A percentile compares a stretch with the other conserved stretches of the same genome.
Conservation (phyloP, 2,329 filamentous ascomycete genomes). For the Emericellopsis cladophorae region DNA sequence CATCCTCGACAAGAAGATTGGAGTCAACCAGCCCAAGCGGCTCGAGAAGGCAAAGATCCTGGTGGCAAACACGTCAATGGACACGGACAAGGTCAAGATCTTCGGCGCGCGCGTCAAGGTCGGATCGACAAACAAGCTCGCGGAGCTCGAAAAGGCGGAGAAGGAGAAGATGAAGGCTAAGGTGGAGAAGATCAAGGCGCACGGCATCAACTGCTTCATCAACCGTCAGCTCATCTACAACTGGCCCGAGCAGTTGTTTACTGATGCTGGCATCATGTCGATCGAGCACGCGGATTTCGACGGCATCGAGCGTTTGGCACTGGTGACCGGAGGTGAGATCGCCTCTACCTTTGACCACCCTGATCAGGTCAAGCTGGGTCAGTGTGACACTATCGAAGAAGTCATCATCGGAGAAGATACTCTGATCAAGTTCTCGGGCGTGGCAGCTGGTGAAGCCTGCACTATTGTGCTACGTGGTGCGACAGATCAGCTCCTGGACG, state of each 20-base stretch:
- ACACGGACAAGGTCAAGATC: conserved; percentile 99
- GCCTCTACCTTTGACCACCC: conserved; percentile 96
- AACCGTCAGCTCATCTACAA: conserved; percentile 99
- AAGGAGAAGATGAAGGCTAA: conserved; percentile 99
- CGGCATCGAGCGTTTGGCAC: conserved; percentile 84
- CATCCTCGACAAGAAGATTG: conserved; percentile 98
- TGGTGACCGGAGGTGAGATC: conserved; percentile 96
- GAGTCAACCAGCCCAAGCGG: conserved; percentile 94
- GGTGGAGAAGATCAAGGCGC: conserved; percentile 96
- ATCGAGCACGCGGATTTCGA: conserved; percentile 99
- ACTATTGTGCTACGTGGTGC: conserved; percentile 94
- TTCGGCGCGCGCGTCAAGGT: conserved; percentile 97
- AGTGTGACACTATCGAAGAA: conserved; percentile 93
- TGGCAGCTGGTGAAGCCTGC: conserved; percentile 86
- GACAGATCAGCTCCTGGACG: conserved; percentile 91
- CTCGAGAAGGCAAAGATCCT: conserved; percentile 97
- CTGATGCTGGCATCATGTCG: conserved; percentile 92
- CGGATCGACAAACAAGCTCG: conserved; percentile 87
- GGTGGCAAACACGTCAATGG: conserved; percentile 97
- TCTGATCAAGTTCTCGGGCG: conserved; percentile 92
- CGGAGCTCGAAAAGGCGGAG: conserved; percentile 96
- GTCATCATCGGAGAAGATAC: conserved; percentile 98
- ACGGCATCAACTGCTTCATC: conserved; percentile 99
- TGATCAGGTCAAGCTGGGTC: conserved; percentile 89
- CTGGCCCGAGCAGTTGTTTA: conserved; percentile 98